Conservation (phyloP, 1,139 yeast genomes). For the Petasospora rhodanensis region DNA sequence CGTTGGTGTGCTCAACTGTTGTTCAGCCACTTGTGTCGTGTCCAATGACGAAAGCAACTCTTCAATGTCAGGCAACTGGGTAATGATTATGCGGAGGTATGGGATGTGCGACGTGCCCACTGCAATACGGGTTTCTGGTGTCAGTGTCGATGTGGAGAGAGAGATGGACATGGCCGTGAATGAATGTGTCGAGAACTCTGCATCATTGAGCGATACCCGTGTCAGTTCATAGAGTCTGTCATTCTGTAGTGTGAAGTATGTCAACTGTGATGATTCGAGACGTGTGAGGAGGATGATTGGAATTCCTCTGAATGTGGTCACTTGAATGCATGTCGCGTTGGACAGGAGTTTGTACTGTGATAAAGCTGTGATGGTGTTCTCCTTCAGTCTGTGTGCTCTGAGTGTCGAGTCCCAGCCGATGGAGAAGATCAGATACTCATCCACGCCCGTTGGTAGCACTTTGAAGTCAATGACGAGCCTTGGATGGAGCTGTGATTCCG, state of each 20-base stretch:
- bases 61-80: conserved; percentile 35
- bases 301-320: conserved; percentile 21
- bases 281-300: conserved; percentile 52
- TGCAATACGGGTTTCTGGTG: conserved; percentile 31
- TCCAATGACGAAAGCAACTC: conserved; percentile 9
- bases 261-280: conserved; percentile 55
- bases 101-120: conserved; percentile 77
- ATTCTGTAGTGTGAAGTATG: conserved; percentile 34
- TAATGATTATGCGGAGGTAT: conserved; percentile 59
- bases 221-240: conserved; percentile 32
- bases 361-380: conserved; percentile 23
- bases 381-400: conserved; percentile 35
- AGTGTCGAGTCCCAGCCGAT: conserved; percentile 60
- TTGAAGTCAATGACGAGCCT: conserved; percentile 39
- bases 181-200: conserved; percentile 65
- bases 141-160: conserved; percentile 4
- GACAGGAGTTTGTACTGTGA: conserved; percentile 37
- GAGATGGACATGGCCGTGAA: conserved; percentile 35
- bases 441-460: conserved; percentile 20
- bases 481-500: conserved; percentile 39
- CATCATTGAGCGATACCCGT: conserved; percentile 64
- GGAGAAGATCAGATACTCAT: conserved; percentile 39
- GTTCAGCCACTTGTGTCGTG: conserved; percentile 4
- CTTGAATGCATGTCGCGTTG: conserved; percentile 48
- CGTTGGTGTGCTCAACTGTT: conserved; percentile 22